These are phyloP conservation scores for Moniliella sp. DNA, from an alignment of 1,284 basidiomycete species.

Conservation along the genomic window DNA sequence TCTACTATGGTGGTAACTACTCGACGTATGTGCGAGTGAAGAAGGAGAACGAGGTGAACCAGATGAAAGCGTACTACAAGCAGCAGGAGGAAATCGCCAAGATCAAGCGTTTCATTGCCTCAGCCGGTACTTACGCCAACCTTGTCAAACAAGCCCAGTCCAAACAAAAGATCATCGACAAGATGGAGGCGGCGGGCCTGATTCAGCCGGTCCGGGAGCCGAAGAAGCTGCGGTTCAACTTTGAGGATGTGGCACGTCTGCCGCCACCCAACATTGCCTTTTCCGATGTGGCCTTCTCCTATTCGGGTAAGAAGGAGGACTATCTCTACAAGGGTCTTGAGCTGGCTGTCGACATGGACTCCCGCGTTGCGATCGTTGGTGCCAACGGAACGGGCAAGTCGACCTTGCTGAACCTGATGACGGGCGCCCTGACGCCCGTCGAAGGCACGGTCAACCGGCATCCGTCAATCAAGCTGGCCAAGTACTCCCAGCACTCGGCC, in stretches of 20 bases:
- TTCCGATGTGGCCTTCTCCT: conserved; percentile 77
- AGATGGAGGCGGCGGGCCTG: conserved; percentile 98
- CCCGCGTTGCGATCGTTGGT: conserved; percentile 82
- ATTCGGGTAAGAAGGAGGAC: conserved; percentile 69
- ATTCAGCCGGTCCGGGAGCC: conserved; percentile 64
- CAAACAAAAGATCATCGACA: conserved; percentile 92
- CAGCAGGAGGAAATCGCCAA: conserved; percentile 95
- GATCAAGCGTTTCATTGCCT: conserved; percentile 91
- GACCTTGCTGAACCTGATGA: conserved; percentile 84
- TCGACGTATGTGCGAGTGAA: conserved; percentile 86
- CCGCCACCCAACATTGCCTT: conserved; percentile 95
- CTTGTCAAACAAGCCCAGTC: conserved; percentile 95
- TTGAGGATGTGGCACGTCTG: conserved; percentile 76
- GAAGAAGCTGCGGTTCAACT: conserved; percentile 68
- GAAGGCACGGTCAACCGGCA: conserved; percentile 75
- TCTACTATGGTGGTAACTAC: conserved; percentile 89
- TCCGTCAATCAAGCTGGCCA: conserved; percentile 52
- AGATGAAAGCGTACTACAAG: conserved; percentile 94
- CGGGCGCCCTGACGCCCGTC: conserved; percentile 53
- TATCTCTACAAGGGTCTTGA: conserved; percentile 69
- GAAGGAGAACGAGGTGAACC: conserved; percentile 89
- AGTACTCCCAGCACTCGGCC: conserved; percentile 88
- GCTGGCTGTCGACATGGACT: conserved; percentile 73
- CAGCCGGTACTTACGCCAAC: conserved; percentile 94
- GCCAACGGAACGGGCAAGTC: conserved; percentile 96